Evolutionary conservation across 495 filamentous ascomycete species (phyloP).

Genomic region (Usnea hakonensis): DNA sequence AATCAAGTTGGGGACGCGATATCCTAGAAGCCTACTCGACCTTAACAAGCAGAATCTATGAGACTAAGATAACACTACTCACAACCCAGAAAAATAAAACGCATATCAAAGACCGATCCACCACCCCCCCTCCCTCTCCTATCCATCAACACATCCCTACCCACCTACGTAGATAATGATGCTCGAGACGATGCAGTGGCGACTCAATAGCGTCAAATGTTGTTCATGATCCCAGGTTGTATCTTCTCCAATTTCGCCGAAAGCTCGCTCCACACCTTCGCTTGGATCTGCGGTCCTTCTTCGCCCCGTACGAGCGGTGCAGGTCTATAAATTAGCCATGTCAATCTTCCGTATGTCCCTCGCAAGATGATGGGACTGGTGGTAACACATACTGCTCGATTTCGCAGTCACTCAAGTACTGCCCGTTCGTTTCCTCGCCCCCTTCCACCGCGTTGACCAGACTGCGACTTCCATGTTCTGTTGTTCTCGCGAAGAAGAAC

Average conservation of each 20-base stretch:
- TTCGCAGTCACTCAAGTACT: conserved; percentile 25
- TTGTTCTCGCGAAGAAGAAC: conserved; percentile 31
- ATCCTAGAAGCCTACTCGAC: no score
- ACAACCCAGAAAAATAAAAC: no score
- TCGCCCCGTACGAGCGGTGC: conserved; percentile 33
- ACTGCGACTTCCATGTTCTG: conserved; percentile 33
- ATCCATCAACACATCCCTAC: no score
- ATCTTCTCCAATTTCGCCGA: conserved; percentile 41
- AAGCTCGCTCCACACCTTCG: conserved; percentile 48
- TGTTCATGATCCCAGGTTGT: conserved; percentile 35
- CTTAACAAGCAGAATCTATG: no score
- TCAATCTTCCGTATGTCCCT: not conserved
- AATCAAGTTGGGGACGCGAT: no score
- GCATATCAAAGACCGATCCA: no score
- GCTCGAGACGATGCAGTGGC: not conserved
- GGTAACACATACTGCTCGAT: conserved; percentile 13
- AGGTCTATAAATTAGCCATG: conserved; percentile 1
- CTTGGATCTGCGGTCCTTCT: conserved; percentile 37
- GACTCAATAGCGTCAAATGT: conserved; percentile 9
- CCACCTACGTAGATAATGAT: no score
- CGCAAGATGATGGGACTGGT: not conserved
- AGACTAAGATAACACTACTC: no score
- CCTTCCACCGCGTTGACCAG: conserved; percentile 30
- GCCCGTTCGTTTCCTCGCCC: conserved; percentile 29
- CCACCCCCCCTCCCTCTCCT: no score